phyloP scores from a whole-genome alignment of 2,329 filamentous ascomycete species.

The Colletotrichum camelliae region DNA sequence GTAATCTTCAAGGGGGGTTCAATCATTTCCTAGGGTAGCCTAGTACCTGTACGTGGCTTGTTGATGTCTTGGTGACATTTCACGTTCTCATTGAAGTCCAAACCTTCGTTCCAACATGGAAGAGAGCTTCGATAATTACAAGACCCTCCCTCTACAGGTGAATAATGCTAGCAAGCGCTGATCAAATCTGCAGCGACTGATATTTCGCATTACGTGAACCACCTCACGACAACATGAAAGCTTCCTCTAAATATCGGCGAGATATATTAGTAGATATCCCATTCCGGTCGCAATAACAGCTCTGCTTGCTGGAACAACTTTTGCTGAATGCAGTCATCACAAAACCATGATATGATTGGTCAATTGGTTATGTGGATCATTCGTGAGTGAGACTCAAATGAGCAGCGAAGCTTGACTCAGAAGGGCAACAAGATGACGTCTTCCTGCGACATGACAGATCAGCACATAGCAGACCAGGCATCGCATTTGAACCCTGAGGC shows the following conservation, averaged over 20 bases:
- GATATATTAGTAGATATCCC: not conserved
- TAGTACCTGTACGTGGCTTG: not conserved
- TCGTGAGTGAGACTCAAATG: not conserved
- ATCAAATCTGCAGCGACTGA: not conserved
- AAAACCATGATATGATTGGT: not conserved
- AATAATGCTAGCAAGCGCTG: not conserved
- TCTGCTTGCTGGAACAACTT: fast-evolving
- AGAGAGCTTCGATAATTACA: not conserved
- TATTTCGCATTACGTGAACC: not conserved
- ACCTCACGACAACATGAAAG: fast-evolving
- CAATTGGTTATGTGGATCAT: not conserved
- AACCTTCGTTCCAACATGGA: not conserved
- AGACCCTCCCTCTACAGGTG: not conserved
- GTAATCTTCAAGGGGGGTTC: not conserved
- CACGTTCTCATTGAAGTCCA: fast-evolving
- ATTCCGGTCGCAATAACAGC: not conserved
- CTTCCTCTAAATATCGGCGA: fast-evolving
- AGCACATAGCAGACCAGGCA: not conserved
- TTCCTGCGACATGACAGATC: not conserved
- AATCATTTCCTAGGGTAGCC: not conserved
- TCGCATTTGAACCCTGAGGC: not conserved
- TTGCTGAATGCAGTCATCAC: not conserved
- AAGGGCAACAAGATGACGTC: not conserved
- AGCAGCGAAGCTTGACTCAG: not conserved
- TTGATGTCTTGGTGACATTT: not conserved